These are phyloP conservation scores for Chenopodium formosanum DNA, from an alignment of 148 eudicot genomes.

Conservation along the genomic window DNA sequence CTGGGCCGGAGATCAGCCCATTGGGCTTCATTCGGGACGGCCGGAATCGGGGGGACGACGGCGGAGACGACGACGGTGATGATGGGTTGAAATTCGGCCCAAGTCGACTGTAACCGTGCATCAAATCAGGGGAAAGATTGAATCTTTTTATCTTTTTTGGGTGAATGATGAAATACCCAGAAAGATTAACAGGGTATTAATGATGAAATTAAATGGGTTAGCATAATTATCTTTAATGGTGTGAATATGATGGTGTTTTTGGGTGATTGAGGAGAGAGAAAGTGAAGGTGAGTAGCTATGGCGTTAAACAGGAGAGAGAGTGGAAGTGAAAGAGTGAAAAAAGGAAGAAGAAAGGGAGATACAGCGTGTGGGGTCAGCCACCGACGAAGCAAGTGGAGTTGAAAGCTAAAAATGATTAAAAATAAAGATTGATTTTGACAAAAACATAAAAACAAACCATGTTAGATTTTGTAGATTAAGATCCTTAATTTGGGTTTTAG, in stretches of 20 bases:
- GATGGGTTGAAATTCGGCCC: slow-evolving; percentile 37
- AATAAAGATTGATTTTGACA: not conserved
- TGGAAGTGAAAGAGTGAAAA: slow-evolving; percentile 13
- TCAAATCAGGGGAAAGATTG: slow-evolving; percentile 24
- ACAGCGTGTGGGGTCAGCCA: slow-evolving; percentile 24
- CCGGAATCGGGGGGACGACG: slow-evolving; percentile 44
- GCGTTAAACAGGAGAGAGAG: slow-evolving; percentile 6
- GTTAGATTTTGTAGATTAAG: not conserved
- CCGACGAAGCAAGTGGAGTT: slow-evolving; percentile 14
- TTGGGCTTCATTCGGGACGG: slow-evolving; percentile 48
- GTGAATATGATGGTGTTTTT: not conserved
- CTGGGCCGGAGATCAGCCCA: slow-evolving; percentile 24
- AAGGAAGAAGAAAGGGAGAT: not conserved
- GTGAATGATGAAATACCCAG: not conserved
- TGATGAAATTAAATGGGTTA: not conserved
- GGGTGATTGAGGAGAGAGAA: slow-evolving; percentile 4
- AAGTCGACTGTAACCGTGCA: slow-evolving; percentile 72
- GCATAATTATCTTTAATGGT: not conserved
- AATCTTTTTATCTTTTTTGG: not conserved
- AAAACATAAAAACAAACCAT: not conserved
- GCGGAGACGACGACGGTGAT: slow-evolving; percentile 42
- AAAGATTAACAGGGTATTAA: not conserved
- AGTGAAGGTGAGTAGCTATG: slow-evolving; percentile 13
- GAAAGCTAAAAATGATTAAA: not conserved
- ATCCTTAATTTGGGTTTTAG: not conserved